A percentile compares a stretch with the other conserved stretches of the same genome.
Conservation (phyloP, 805 yeast species). For the Schwanniomyces vanrijiae region DNA sequence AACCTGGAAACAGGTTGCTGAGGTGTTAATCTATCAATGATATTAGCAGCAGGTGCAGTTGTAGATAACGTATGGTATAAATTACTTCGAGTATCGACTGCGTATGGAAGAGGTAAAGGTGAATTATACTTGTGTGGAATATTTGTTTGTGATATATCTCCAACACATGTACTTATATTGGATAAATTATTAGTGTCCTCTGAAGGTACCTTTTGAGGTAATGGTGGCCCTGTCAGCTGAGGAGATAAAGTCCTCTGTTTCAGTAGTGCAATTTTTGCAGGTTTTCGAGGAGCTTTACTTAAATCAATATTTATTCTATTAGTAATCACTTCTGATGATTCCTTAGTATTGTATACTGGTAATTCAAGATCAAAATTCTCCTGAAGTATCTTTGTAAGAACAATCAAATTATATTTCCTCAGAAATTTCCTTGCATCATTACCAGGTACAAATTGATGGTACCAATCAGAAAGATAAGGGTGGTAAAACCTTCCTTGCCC, state of each 20-base stretch:
- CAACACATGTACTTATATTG: neutral
- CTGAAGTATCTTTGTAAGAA: slow-evolving; percentile 28
- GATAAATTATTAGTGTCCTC: neutral
- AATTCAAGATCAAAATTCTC: slow-evolving; percentile 40
- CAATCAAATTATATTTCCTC: slow-evolving; percentile 25
- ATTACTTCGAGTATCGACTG: neutral
- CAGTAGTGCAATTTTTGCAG: slow-evolving; percentile 9
- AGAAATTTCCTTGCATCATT: slow-evolving; percentile 2
- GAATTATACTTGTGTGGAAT: slow-evolving; percentile 29
- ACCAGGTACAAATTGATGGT: slow-evolving; percentile 10
- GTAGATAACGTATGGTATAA: neutral
- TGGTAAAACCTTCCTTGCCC: slow-evolving; percentile 70
- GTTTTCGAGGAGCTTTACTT: slow-evolving; percentile 13
- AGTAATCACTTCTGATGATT: slow-evolving; percentile 10
- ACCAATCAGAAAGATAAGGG: slow-evolving; percentile 68
- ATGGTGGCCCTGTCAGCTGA: slow-evolving; percentile 22
- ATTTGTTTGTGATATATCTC: neutral
- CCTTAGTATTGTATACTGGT: slow-evolving; percentile 42
- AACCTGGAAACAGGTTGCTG: neutral
- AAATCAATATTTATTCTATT: slow-evolving; percentile 2
- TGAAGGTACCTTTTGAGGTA: slow-evolving; percentile 18
- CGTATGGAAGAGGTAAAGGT: slow-evolving; percentile 29
- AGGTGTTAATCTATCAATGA: neutral
- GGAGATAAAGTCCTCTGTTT: slow-evolving; percentile 14
- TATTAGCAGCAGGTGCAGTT: neutral